These are phyloP conservation scores for Ambrosiella cleistominuta DNA, from an alignment of 2,329 filamentous ascomycete genomes.

Conservation along the genomic window DNA sequence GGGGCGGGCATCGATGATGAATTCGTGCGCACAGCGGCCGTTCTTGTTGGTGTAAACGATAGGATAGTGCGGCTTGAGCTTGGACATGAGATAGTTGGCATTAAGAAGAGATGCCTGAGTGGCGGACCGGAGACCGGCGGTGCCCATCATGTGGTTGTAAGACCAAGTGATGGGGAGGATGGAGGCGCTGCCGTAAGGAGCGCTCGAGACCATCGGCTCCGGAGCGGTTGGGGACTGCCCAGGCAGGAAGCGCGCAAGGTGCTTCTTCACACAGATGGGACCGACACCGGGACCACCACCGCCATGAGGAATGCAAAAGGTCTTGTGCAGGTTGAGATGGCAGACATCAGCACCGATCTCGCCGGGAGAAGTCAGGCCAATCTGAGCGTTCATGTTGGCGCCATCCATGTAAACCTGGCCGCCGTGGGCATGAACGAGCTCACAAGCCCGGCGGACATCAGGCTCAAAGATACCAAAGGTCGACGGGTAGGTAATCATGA, in stretches of 20 bases:
- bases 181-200: conserved; percentile 72
- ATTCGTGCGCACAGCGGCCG: conserved; percentile 86
- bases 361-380: conserved; percentile 82
- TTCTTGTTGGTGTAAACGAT: conserved; percentile 88
- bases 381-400: conserved; percentile 97
- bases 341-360: conserved; percentile 94
- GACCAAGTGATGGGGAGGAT: conserved; percentile 91
- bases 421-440: conserved; percentile 70
- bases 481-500: conserved; percentile 94
- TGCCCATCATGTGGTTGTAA: conserved; percentile 88
- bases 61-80: conserved; percentile 67
- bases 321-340: conserved; percentile 96
- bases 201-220: conserved; percentile 54
- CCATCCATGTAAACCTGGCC: conserved; percentile 98
- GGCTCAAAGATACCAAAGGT: conserved; percentile 94
- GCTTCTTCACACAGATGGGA: conserved; percentile 76
- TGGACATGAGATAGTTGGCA: conserved; percentile 88
- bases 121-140: conserved; percentile 65
- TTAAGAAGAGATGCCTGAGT: conserved; percentile 89
- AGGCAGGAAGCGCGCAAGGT: conserved; percentile 62
- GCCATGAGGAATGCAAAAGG: conserved; percentile 94
- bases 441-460: conserved; percentile 65
- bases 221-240: conserved; percentile 23
- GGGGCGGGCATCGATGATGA: conserved; percentile 75
- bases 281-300: conserved; percentile 88